Evolutionary conservation across 208 protist species (phyloP).

Genomic region (Wallacemonas sp.): DNA sequence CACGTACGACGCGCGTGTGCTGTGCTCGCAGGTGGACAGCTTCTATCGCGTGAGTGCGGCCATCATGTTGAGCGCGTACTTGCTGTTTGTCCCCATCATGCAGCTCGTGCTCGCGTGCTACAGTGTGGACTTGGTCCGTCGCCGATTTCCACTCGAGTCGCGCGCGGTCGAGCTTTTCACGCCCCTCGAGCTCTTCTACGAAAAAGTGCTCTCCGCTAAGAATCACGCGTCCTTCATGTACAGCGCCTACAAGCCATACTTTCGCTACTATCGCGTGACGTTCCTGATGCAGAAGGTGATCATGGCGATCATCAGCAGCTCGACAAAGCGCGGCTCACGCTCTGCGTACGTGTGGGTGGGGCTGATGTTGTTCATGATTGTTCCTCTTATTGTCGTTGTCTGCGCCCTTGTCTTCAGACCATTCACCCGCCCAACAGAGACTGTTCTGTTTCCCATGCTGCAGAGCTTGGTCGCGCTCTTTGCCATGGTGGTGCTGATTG

Average conservation of each 20-base stretch:
- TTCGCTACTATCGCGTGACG: conserved; percentile 54
- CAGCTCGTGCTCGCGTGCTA: conserved; percentile 52
- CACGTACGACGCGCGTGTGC: conserved; percentile 54
- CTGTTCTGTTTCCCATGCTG: conserved; percentile 40
- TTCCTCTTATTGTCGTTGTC: conserved; percentile 40
- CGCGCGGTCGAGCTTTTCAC: conserved; percentile 61
- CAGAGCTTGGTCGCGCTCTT: conserved; percentile 53
- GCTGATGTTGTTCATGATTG: conserved; percentile 45
- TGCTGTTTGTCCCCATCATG: conserved; percentile 54
- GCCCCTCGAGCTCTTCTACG: conserved; percentile 56
- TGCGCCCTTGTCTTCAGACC: conserved; percentile 36
- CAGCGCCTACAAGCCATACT: conserved; percentile 55
- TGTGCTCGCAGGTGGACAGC: conserved; percentile 40
- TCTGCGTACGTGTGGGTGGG: conserved; percentile 35
- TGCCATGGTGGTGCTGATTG: conserved; percentile 36
- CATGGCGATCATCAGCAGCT: conserved; percentile 42
- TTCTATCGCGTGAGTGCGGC: conserved; percentile 39
- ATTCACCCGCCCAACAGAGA: conserved; percentile 59
- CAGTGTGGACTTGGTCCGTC: conserved; percentile 45
- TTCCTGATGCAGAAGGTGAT: conserved; percentile 73
- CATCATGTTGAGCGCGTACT: conserved; percentile 46
- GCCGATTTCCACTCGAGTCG: conserved; percentile 67
- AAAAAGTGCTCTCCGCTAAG: conserved; percentile 59
- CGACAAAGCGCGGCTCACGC: conserved; percentile 28
- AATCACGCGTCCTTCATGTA: conserved; percentile 66